Conservation (phyloP, 441 rosid species). For the Brassica balearica region DNA sequence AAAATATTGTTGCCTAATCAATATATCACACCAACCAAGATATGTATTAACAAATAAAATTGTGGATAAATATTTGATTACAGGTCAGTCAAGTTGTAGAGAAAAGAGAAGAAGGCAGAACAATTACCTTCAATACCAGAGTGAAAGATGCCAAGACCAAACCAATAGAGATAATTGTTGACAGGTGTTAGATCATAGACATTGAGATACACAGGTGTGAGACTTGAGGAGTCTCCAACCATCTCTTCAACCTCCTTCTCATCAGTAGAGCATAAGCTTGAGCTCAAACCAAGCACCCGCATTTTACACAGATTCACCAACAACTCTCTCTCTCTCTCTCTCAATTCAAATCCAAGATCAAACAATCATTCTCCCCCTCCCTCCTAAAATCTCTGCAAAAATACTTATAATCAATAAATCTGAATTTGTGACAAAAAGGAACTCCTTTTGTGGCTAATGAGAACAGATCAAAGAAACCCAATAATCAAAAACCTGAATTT, state of each 20-base stretch:
- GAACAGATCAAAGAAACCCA: constrained; percentile 13
- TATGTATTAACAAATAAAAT: background rate
- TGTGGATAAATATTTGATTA: background rate
- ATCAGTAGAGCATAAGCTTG: constrained; percentile 40
- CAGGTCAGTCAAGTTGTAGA: background rate
- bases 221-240: constrained; percentile 23
- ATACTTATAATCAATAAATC: background rate
- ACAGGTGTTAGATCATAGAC: constrained; percentile 91
- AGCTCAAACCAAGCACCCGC: constrained; percentile 48
- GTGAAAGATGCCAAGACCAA: constrained; percentile 95
- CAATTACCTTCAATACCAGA: constrained; percentile 85
- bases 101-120: constrained; percentile 16
- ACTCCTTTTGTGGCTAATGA: background rate
- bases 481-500: background rate
- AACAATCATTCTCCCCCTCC: background rate
- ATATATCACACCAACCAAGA: background rate
- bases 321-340: background rate
- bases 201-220: constrained; percentile 62
- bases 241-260: constrained; percentile 28
- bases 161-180: constrained; percentile 86
- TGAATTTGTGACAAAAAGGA: constrained; percentile 1
- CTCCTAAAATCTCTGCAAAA: constrained; percentile 31
- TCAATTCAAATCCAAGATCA: constrained; percentile 23
- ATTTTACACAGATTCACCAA: constrained; percentile 25
- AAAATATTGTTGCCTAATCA: constrained; percentile 9